Evolutionary conservation across 164 flowering plant species (phyloP), one percentile per base, ranked within the genome.

Genomic region (Liriodendron chinense): DNA sequence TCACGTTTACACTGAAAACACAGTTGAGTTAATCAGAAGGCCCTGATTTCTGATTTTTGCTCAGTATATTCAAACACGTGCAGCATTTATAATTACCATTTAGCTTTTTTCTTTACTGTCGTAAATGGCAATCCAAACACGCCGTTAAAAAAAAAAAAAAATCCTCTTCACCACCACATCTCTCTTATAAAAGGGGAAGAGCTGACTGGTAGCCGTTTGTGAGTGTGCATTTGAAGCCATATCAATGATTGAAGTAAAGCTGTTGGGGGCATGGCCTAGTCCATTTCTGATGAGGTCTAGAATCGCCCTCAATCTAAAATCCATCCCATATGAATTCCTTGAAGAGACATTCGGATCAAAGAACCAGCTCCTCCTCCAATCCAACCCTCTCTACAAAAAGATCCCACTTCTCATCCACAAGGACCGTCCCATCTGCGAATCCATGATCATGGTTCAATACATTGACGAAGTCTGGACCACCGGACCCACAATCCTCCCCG

Each of bases 191-290:
- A 53, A 53, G 16, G 59, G 13, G 59, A 16, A 53, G 59, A 53
- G 18, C 59, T 2, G 13, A 53, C 2, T 10, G 18, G 10, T 7
- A 34, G 3, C 3, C 59, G 59, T 53, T 53, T 16, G 28, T 18
- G 9, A 21, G 18, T 28, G 13, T 67, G 21, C 1, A 25, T 34
- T 18, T 10, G 69, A 12, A 67, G 56, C 13, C 8, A 18, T 26
- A 26, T 5, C 7, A 9, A 86, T 83, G 64, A 76, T 74, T 21
- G 89, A 88, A 0, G 86, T 89, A 50, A 89, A 87, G 82, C 22
- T 91, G 34, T 3, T 88, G 50, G 93, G 96, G 0, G 75, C 75
- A 22, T 86, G 90, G 91, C 66, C 88, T 7, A 89, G 96, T 73
- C 92, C 92, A 1, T 86, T 34, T 34, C 43, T 34, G 43, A 34